A percentile compares a stretch with the other conserved stretches of the same genome.
phyloP scores from a whole-genome alignment of 371 early-diverging fungal genomes.

The Mortierella sp. region DNA sequence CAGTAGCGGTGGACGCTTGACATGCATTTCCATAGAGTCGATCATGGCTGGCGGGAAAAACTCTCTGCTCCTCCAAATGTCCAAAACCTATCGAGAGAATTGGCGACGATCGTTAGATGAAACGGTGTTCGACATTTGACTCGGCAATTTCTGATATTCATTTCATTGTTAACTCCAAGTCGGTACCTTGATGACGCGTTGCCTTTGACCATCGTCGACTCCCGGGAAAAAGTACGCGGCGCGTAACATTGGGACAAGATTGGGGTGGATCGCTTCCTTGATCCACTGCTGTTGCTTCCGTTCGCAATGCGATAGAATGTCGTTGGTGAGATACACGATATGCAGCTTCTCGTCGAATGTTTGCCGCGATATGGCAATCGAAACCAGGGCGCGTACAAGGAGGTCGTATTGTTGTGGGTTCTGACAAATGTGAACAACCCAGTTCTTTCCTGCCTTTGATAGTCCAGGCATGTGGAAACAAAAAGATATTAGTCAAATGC shows the following conservation, averaged over 20 bases:
- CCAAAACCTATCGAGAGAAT: conserved; percentile 61
- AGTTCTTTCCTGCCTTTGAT: conserved; percentile 69
- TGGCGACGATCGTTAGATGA: neutral
- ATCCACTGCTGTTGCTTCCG: conserved; percentile 70
- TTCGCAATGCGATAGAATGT: conserved; percentile 70
- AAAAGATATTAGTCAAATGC: neutral
- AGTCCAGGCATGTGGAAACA: conserved; percentile 1
- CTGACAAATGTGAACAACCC: conserved; percentile 70
- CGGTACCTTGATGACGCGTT: conserved; percentile 70
- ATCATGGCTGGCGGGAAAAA: conserved; percentile 62
- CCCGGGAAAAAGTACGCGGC: conserved; percentile 66
- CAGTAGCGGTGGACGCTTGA: conserved; percentile 55
- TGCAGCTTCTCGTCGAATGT: conserved; percentile 71
- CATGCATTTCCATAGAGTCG: conserved; percentile 57
- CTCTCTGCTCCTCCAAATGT: conserved; percentile 68
- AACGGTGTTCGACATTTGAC: neutral
- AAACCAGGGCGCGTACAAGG: conserved; percentile 61
- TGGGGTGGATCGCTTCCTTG: conserved; percentile 65
- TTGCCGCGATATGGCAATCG: conserved; percentile 61
- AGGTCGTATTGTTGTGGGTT: conserved; percentile 59
- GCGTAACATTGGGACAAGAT: conserved; percentile 65
- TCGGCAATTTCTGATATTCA: no score
- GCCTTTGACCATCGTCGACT: conserved; percentile 59
- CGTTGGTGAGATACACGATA: conserved; percentile 71
- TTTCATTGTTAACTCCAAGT: neutral